Evolutionary conservation across 345 rosid species (phyloP), one percentile per base, ranked within the genome.

Genomic region (Eucalyptus regnans): DNA sequence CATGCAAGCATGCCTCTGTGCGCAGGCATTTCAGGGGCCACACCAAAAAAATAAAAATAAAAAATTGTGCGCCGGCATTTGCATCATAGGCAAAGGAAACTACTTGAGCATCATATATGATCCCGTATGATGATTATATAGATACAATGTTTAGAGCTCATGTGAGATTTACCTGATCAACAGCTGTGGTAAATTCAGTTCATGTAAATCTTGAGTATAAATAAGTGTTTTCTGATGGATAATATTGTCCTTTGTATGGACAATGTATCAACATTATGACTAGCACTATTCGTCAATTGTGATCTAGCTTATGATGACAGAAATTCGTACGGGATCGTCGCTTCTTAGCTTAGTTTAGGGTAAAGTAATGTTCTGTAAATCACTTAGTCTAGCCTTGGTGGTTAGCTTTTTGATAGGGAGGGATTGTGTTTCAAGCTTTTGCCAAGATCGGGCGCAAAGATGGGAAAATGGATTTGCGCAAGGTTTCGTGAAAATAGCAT

Each of bases 371-470:
- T 31, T 66, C 79, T 31, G 79, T 31, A 15, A 31, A 66, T 66
- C 41, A 66, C 79, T 31, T 66, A 31, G 91, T 80, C 92, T 86
- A 66, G 90, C 94, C 90, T 92, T 41, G 81, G 81, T 37, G 44
- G 81, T 71, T 17, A 71, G 81, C 81, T 7, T 71, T 68, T 33
- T 33, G 25, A 71, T 52, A 56, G 27, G 6, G 62, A 56, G 46
- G 81, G 27, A 37, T 10, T 9, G 25, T 37, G 81, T 41, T 41
- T 10, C 48, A 10, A 41, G 83, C 23, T 37, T 37, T 41, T 76
- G 16, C 84, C 76, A 64, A 64, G 10, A 64, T n/a, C 33, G 41
- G 76, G 76, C 31, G 5, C 76, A 64, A 64, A 64, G 10, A 64
- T 15, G 37, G 18, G 76, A 64, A 64, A 15, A 64, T 14, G 20